A percentile compares a stretch with the other conserved stretches of the same genome.
phyloP scores from a whole-genome alignment of 768 basidiomycete species.

The Mycena rebaudengoi region DNA sequence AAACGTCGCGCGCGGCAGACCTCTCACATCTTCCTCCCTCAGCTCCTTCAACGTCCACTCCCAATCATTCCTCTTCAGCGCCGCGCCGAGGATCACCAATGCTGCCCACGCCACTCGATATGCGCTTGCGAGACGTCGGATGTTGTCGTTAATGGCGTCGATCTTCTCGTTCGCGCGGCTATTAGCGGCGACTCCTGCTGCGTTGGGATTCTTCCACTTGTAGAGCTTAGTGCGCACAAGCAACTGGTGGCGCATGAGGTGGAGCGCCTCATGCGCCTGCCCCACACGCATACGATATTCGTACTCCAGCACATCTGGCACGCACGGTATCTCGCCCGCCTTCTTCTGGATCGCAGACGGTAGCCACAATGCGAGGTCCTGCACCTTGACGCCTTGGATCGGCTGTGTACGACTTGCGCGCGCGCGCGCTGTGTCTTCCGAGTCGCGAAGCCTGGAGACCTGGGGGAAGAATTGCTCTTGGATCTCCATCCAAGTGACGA shows the following conservation, averaged over 20 bases:
- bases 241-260: constrained; percentile 38
- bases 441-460: not conserved
- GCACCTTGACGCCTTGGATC: constrained; percentile 3
- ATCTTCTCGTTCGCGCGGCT: constrained; percentile 33
- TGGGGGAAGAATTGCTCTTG: constrained; percentile 8
- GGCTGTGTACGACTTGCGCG: constrained; percentile 12
- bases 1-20: not conserved
- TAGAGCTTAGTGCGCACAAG: constrained; percentile 37
- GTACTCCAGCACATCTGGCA: constrained; percentile 14
- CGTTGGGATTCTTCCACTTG: constrained; percentile 37
- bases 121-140: not conserved
- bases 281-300: constrained; percentile 39
- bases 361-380: constrained; percentile 13
- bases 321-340: not conserved
- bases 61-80: constrained; percentile 27
- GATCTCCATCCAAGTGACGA: constrained; percentile 14
- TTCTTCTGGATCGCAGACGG: constrained; percentile 3
- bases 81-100: constrained; percentile 1
- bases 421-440: constrained; percentile 3
- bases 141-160: not conserved
- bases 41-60: constrained; percentile 25
- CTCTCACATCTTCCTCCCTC: not conserved
- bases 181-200: constrained; percentile 34
- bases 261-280: constrained; percentile 37
- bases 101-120: constrained; percentile 5